Base-by-base conservation (phyloP, 352 stramenopile species). In the Pseudoperonospora humuli region DNA sequence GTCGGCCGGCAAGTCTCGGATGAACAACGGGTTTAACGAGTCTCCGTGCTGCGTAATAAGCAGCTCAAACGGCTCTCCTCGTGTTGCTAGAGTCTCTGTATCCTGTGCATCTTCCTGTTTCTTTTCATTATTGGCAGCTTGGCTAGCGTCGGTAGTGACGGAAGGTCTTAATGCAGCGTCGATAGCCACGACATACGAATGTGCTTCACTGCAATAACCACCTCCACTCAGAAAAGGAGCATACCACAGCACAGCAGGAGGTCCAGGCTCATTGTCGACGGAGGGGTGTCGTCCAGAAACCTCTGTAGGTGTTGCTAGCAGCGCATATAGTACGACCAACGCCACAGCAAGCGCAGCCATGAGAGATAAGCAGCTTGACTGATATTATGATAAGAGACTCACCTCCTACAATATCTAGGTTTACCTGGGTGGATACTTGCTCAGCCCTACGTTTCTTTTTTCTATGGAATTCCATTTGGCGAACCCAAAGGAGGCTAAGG, bases 121-220 rank as follows among this genome's bases (percentile, higher is more conserved):
- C 11, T 35, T 32, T 7, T 39, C 23, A 26, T 14, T 46, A 15
- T 24, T n/a, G 10, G 36, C 9, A 11, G 11, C 32, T 38, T 33
- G 39, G 14, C 20, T 10, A 7, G 31, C 20, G 39, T 39, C 20
- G 15, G 28, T 28, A 23, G 49, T 43, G 36, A n/a, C 24, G 18
- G 23, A 45, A 10, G 9, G 7, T 5, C 32, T 35, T 8, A 68
- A 31, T 15, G 61, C 74, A n/a, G 53, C 41, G 18, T 67, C 54
- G 20, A 97, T 48, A 4, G 79, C 72, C 7, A 73, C 62, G 7
- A 92, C 70, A 39, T 93, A 96, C 39, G 84, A 84, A 50, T 86
- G 86, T 39, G 88, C 88, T 61, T 97, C 86, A 43, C 74, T 93
- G 67, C 82, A 95, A 65, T 97, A 97, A 14, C 88, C 88, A 24